A percentile compares a stretch with the other conserved stretches of the same genome.
Evolutionary conservation across 2,329 filamentous ascomycete species (phyloP).

Genomic region (Xylariaceae sp.): DNA sequence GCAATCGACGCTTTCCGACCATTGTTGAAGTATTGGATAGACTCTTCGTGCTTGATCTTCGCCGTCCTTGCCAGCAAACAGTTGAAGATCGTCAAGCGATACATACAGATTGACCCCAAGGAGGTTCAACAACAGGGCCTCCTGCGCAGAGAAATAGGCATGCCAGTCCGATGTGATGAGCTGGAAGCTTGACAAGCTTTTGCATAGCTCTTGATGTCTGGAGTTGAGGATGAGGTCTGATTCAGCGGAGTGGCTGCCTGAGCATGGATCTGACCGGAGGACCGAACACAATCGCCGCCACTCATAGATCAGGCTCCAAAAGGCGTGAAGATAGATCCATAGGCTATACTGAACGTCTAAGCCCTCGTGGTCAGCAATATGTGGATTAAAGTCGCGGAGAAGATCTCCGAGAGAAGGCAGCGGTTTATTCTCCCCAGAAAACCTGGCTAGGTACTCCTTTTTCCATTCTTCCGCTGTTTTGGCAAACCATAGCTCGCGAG

Average conservation of each 20-base stretch:
- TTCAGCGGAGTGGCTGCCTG: slow-evolving; percentile 37
- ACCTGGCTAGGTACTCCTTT: slow-evolving; percentile 48
- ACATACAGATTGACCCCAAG: slow-evolving; percentile 64
- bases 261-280: slow-evolving; percentile 46
- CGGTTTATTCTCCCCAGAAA: slow-evolving; percentile 38
- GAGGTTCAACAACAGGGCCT: slow-evolving; percentile 50
- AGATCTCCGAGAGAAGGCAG: slow-evolving; percentile 55
- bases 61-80: slow-evolving; percentile 66
- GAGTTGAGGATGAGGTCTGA: slow-evolving; percentile 49
- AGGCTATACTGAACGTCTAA: slow-evolving; percentile 57
- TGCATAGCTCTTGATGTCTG: slow-evolving; percentile 61
- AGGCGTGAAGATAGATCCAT: slow-evolving; percentile 61
- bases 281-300: slow-evolving; percentile 59
- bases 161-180: slow-evolving; percentile 41
- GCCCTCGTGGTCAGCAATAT: slow-evolving; percentile 46
- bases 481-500: slow-evolving; percentile 64
- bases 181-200: slow-evolving; percentile 51
- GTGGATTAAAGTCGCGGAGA: slow-evolving; percentile 53
- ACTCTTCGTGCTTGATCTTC: slow-evolving; percentile 62
- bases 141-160: slow-evolving; percentile 43
- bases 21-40: slow-evolving; percentile 57
- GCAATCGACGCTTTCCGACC: slow-evolving; percentile 54
- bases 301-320: slow-evolving; percentile 65
- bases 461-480: slow-evolving; percentile 65
- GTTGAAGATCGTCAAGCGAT: slow-evolving; percentile 62